Evolutionary conservation across 331 rosid species (phyloP).

Genomic region (Malus hybrid): DNA sequence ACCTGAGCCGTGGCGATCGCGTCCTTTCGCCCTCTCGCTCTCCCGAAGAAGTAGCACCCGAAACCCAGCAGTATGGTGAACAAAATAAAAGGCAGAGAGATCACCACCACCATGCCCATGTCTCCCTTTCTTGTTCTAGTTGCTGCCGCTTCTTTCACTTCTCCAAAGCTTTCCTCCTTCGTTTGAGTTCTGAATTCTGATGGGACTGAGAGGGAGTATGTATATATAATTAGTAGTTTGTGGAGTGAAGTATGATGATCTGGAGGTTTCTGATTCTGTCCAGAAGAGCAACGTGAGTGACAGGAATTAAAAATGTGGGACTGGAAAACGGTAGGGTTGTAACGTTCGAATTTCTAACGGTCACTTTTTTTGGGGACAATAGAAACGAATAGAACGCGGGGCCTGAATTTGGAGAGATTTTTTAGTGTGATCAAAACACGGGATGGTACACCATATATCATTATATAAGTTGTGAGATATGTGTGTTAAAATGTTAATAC

Average conservation of each 20-base stretch:
- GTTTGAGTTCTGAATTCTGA: not conserved
- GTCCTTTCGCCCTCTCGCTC: constrained; percentile 59
- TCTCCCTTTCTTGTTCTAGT: not conserved
- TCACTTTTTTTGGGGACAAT: constrained; percentile 25
- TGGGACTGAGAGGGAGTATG: not conserved
- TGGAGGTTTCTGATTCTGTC: constrained; percentile 20
- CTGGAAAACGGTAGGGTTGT: not conserved
- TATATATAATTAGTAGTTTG: not conserved
- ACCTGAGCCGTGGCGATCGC: constrained; percentile 49
- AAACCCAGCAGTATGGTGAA: constrained; percentile 63
- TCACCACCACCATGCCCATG: constrained; percentile 90
- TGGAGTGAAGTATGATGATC: not conserved
- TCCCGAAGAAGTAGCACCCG: constrained; percentile 82
- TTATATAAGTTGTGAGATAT: too few relatives aligned
- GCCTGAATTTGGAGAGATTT: too few relatives aligned
- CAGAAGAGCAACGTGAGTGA: not conserved
- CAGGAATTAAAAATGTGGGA: not conserved
- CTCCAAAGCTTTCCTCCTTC: not conserved
- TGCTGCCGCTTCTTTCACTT: too few relatives aligned
- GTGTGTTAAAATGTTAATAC: too few relatives aligned
- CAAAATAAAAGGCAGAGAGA: constrained; percentile 72
- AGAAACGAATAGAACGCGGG: not conserved
- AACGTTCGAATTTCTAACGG: constrained; percentile 62
- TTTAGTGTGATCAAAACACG: too few relatives aligned
- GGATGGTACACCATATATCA: too few relatives aligned